Evolutionary conservation across 2,329 filamentous ascomycete genomes (phyloP).

Genomic region (Simplicillium aogashimaense): DNA sequence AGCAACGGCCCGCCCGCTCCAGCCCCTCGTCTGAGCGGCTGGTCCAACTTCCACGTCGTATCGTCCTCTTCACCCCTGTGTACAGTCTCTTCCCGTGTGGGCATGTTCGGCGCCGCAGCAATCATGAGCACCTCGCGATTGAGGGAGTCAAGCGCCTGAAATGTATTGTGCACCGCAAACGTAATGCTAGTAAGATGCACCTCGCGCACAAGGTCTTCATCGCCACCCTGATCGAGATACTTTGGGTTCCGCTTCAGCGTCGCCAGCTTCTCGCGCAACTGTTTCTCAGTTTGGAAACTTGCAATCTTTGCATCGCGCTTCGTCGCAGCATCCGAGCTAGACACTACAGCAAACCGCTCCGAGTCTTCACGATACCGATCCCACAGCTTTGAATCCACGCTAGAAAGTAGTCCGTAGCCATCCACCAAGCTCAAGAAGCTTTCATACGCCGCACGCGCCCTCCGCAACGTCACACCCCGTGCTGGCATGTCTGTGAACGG

Average conservation of each 20-base stretch:
- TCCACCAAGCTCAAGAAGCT: constrained; percentile 68
- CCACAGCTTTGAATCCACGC: constrained; percentile 57
- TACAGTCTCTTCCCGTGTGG: constrained; percentile 30
- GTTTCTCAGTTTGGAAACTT: constrained; percentile 76
- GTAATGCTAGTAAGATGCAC: constrained; percentile 68
- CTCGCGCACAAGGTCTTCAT: constrained; percentile 76
- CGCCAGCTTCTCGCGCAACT: constrained; percentile 74
- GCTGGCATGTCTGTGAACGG: constrained; percentile 41
- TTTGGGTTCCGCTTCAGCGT: constrained; percentile 31
- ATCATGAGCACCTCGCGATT: constrained; percentile 79
- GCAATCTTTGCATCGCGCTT: constrained; percentile 77
- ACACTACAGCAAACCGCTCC: constrained; percentile 61
- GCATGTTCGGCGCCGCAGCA: constrained; percentile 55
- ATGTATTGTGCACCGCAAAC: constrained; percentile 67
- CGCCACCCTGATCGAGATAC: constrained; percentile 55
- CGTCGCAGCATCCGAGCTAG: constrained; percentile 47
- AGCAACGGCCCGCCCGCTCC: constrained; percentile 61
- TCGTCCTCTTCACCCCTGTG: constrained; percentile 28
- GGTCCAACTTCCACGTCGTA: constrained; percentile 63
- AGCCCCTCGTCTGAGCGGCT: constrained; percentile 39
- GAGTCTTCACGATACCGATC: constrained; percentile 65
- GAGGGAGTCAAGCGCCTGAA: constrained; percentile 79
- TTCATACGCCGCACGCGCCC: constrained; percentile 64
- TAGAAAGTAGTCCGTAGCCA: constrained; percentile 62
- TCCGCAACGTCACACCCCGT: constrained; percentile 51